Evolutionary conservation across 148 eudicot species (phyloP), one percentile per base, ranked within the genome.

Genomic region (Tetragonia tetragonoides): DNA sequence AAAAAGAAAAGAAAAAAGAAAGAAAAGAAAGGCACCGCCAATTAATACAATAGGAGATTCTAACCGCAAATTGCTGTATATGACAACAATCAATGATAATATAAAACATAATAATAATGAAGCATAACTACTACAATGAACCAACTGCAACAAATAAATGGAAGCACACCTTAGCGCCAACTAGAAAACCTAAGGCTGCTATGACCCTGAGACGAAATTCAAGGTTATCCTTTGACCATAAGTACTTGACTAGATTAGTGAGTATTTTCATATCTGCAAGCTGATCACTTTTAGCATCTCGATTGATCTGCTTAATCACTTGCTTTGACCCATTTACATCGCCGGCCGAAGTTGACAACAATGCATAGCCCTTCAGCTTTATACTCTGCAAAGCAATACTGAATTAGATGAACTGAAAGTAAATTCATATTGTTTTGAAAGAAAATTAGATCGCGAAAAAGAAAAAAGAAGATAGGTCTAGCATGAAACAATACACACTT

Each of bases 181-280:
- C 86, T 47, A 95, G 82, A 68, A 95, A 90, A 73, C 94, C 98
- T 74, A 95, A 77, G 56, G 98, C 93, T 74, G 88, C 84, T 61
- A 95, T 37, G n/a, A 95, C 98, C 79, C 97, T 87, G 18, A 91
- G 62, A 63, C 97, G 91, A 79, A 91, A 92, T 78, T 95, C 98
- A 24, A 84, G 54, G 81, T 90, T 92, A 81, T 95, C 98, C 81
- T 84, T 95, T 74, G 88, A 83, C 98, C 98, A 92, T 74, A 95
- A 81, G 81, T 87, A 89, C 78, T 86, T 95, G 9, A 84, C 92
- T 15, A 95, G 88, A 67, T 95, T 90, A 12, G 78, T 68, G 47
- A 95, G 87, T 77, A 95, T 90, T 81, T 87, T 95, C 37, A 87
- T 78, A 81, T 90, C 87, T 0, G 88, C 81, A 53, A 85, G 80